Evolutionary conservation across 768 basidiomycete species (phyloP).

Genomic region (Hortiboletus campestris): DNA sequence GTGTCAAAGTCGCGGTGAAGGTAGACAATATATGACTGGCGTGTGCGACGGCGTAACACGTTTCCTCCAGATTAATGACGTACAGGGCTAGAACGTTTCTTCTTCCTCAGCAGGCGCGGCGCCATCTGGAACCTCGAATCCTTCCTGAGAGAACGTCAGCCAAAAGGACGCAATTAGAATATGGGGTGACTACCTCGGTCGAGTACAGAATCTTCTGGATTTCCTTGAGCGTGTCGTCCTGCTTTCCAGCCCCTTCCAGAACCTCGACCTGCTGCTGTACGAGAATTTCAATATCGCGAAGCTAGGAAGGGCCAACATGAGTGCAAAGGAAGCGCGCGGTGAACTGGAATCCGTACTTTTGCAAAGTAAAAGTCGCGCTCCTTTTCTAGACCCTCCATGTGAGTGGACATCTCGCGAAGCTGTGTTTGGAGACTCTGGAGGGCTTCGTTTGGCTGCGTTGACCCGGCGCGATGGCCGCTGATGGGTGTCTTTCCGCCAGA

Average conservation of each 20-base stretch:
- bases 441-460: constrained; percentile 64
- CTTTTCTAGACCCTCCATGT: constrained; percentile 91
- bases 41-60: constrained; percentile 9
- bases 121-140: constrained; percentile 85
- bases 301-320: constrained; percentile 43
- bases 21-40: constrained; percentile 1
- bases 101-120: constrained; percentile 64
- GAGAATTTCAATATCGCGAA: constrained; percentile 94
- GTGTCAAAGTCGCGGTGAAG: constrained; percentile 12
- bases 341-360: constrained; percentile 57
- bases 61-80: constrained; percentile 8
- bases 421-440: constrained; percentile 70
- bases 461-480: constrained; percentile 62
- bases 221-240: constrained; percentile 61
- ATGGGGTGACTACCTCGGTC: constrained; percentile 70
- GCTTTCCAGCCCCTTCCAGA: constrained; percentile 53
- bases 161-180: not conserved
- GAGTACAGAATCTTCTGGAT: constrained; percentile 94
- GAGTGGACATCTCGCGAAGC: constrained; percentile 74
- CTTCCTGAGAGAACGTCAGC: constrained; percentile 56
- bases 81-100: constrained; percentile 61
- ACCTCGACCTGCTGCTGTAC: constrained; percentile 77
- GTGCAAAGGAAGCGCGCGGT: constrained; percentile 1
- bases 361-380: constrained; percentile 98
- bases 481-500: constrained; percentile 74